These are phyloP conservation scores for Debaryomyces castellii DNA, from an alignment of 805 yeast species.

Conservation along the genomic window DNA sequence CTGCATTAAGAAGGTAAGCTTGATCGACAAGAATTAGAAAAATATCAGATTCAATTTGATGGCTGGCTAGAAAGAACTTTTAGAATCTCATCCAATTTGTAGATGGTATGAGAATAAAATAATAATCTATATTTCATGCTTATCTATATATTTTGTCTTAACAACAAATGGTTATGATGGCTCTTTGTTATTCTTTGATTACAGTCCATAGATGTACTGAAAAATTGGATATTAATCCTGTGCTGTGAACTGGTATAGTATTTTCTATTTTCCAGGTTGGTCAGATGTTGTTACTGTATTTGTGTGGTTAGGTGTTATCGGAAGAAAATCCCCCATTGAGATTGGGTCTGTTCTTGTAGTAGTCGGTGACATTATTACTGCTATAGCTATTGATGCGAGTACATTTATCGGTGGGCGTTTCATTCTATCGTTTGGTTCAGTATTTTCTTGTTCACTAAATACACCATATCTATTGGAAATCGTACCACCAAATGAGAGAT, in stretches of 20 bases:
- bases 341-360: conserved; percentile 22
- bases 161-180: conserved; percentile 48
- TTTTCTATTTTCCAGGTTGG: conserved; percentile 32
- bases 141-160: conserved; percentile 28
- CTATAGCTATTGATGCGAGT: conserved; percentile 20
- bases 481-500: conserved; percentile 42
- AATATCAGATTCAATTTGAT: neutral
- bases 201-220: conserved; percentile 14
- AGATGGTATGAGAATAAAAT: conserved; percentile 10
- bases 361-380: conserved; percentile 30
- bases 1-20: neutral
- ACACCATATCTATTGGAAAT: conserved; percentile 48
- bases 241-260: conserved; percentile 35
- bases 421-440: conserved; percentile 43
- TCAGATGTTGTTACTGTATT: conserved; percentile 22
- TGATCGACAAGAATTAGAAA: neutral
- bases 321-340: conserved; percentile 32
- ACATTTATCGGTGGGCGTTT: conserved; percentile 43
- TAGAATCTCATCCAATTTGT: conserved; percentile 9
- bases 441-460: conserved; percentile 38
- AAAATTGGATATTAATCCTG: conserved; percentile 21
- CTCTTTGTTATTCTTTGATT: conserved; percentile 29
- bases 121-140: conserved; percentile 10
- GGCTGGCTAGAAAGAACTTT: neutral
- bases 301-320: conserved; percentile 31